Base-by-base conservation (phyloP, 2,329 filamentous ascomycete genomes). In the Aphanoascus verrucosus region DNA sequence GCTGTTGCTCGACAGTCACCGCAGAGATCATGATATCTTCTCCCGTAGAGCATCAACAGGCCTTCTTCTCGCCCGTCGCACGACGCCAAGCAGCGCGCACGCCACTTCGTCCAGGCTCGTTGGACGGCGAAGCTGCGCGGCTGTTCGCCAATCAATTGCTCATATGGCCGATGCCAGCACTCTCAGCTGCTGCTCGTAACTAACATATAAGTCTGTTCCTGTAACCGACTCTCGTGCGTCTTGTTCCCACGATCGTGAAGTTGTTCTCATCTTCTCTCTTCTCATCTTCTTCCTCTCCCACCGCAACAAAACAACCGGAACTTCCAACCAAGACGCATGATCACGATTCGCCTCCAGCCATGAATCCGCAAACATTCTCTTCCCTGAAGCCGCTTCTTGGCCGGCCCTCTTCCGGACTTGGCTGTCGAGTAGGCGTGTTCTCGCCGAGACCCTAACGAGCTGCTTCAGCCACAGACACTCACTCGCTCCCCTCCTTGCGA, bases 391-490 rank as follows among this genome's bases (percentile, higher is more conserved):
- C 41, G 49, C 41, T 52, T 48, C 54, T 52, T 52, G 43, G 54
- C 50, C 42, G 49, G 49, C 43, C 20, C 20, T 42, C 37, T 34
- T 50, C 23, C 34, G 47, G 47, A 50, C 54, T 55, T 55, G 54
- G 54, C 54, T 43, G 49, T 40, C 49, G 34, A 31, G 49, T 44
- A 12, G 40, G 7, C 40, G 12, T 56, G 49, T 44, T 51, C 44
- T 53, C 47, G 54, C 54, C 54, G 49, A 56, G 54, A 48, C 54
- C 54, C 54, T 56, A 55, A 45, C 43, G 15, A 49, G 51, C 38
- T 53, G 54, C 54, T 56, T 56, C 54, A 56, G 54, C 54, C 54
- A 56, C 54, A 56, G 53, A 28, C 20, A 50, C 31, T 43, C 52
- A 6, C n/a, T 46, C 50, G 17, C 19, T 17, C 43, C 32, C 28